Percentiles rank a stretch among this genome's conserved stretches.
phyloP scores from a whole-genome alignment of 345 rosid genomes.

The Rubroshorea leprosula region DNA sequence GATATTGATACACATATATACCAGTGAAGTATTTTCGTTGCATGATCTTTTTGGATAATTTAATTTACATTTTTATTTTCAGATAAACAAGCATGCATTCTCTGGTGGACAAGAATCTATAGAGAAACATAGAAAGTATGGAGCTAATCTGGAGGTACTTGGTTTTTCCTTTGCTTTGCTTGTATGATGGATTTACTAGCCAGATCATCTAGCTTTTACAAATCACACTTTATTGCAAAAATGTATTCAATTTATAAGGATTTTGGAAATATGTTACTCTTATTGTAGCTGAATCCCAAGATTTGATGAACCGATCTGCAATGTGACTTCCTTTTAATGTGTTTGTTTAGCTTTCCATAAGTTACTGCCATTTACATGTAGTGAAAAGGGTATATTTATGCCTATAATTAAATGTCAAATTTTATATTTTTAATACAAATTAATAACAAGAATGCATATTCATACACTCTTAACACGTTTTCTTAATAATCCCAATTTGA shows the following conservation, averaged over 20 bases:
- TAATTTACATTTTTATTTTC: slow-evolving; percentile 16
- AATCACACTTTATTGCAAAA: too few species aligned
- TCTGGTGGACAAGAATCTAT: slow-evolving; percentile 79
- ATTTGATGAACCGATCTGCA: too few species aligned
- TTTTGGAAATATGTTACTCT: too few species aligned
- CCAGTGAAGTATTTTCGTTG: neutral
- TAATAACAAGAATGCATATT: too few species aligned
- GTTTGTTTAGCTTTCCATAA: neutral
- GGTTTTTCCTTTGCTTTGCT: neutral
- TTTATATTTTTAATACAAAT: too few species aligned
- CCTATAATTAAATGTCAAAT: too few species aligned
- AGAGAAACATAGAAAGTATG: slow-evolving; percentile 62
- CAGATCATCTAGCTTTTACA: too few species aligned
- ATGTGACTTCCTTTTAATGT: neutral
- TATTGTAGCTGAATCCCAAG: too few species aligned
- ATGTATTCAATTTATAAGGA: too few species aligned
- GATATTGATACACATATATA: neutral
- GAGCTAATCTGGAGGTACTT: slow-evolving; percentile 91
- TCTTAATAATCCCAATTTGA: too few species aligned
- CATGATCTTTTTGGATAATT: neutral
- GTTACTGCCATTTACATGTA: neutral
- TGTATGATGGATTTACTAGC: slow-evolving; percentile 3
- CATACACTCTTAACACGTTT: too few species aligned
- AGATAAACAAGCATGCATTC: slow-evolving; percentile 78
- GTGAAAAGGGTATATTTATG: too few species aligned